Base-by-base conservation (phyloP, 106 monocot genomes). In the Allium cepa region DNA sequence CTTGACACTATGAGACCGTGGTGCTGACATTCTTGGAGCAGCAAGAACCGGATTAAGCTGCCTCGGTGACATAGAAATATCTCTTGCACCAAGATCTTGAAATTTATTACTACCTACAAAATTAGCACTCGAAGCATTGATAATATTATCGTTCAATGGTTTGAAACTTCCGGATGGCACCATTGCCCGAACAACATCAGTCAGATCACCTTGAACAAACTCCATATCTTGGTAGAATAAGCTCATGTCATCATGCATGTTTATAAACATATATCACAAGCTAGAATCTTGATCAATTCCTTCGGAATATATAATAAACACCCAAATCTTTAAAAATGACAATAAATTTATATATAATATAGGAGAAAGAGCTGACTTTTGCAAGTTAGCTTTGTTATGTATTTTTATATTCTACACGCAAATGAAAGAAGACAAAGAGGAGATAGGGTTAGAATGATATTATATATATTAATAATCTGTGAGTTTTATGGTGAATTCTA, bases 341-440 rank as follows among this genome's bases (percentile, higher is more conserved):
- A 60, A 18, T 8, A 26, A 7, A 3, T 18, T 8, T 4, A 47
- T 3, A 46, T 62, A 62, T 62, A 46, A 62, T 46, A 62, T 27
- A 36, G 26, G 9, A 28, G 22, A 13, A 63, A 14, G 64, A 15
- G 64, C 64, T 64, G 64, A 64, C 64, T 49, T 64, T 64, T 64
- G 64, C 48, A 10, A 48, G 15, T 5, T 36, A 16, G 28, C 64
- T 9, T 17, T 36, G 36, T 36, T 36, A 36, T 36, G 36, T 36
- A 64, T 55, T 55, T 46, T 10, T n/a, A 46, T 49, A 48, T 8
- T 64, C 47, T 17, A 64, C 64, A 64, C 47, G 64, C 64, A 64
- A 64, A 49, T 49, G 64, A 46, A 47, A 63, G 2, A 64, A 64
- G 47, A 49, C 64, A 64, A 64, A 64, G 64, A 64, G 63, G 49